Base-by-base conservation (phyloP, 768 basidiomycete genomes). In the Grammothele lineata region DNA sequence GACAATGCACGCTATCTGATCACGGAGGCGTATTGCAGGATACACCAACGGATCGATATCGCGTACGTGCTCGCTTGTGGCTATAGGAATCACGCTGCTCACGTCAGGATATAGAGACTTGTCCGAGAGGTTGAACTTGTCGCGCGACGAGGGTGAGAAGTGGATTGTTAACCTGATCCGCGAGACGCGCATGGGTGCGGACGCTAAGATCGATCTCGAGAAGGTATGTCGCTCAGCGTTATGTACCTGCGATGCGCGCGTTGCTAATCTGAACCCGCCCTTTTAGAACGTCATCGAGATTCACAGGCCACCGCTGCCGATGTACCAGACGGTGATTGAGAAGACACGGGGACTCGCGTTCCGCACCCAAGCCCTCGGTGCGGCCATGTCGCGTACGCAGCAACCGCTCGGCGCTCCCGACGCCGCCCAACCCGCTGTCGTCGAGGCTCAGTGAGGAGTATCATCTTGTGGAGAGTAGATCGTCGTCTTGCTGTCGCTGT, bases 101-200 rank as follows among this genome's bases (percentile, higher is more conserved):
- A n/a, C n/a, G n/a, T n/a, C n/a, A n/a, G n/a, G n/a, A n/a, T n/a
- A 1, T 52, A 93, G 92, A 49, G 92, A 96, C 60, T 79, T 98
- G 11, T 96, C 94, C 8, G 86, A 91, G 59, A 83, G 95, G 8
- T 76, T 98, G 12, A 97, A 97, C 66, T 77, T 98, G 39, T 85
- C 88, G n/a, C 80, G 76, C 34, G 92, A 92, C 55, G 96, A 98
- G 62, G 96, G 95, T 41, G 96, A 99, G 64, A 95, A 95, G 60
- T 99, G 95, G 95, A 95, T 98, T 52, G 96, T 98, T 59, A 97
- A 98, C 72, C 86, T 98, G 51, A 96, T 98, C 59, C 83, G 96
- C 26, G 96, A 98, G 68, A 95, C 94, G 5, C 80, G 92, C 37
- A 92, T 95, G 87, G 92, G 92, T 12, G 86, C 90, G 1, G 95